Base-by-base conservation (phyloP, 164 flowering plant species). In the Annona cherimola region DNA sequence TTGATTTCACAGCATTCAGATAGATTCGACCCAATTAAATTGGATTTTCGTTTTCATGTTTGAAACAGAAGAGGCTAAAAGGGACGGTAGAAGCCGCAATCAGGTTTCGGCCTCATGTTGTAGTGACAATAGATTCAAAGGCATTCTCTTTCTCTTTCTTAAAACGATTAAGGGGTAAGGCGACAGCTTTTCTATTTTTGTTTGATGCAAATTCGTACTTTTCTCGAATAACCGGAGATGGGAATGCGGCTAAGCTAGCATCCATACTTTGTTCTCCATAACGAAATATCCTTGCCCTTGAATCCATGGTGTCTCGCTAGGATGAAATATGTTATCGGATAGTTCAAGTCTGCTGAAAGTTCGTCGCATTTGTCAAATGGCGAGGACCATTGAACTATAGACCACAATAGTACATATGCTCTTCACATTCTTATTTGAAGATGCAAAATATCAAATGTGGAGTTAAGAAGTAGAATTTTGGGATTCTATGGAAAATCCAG, bases 131-230 rank as follows among this genome's bases (percentile, higher is more conserved):
- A 73, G 98, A 94, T 71, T 87, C 94, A 63, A 94, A 94, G 77
- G 98, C 97, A 2, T 94, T 94, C 83, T 90, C 97, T 63, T 92
- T 94, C 69, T 95, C 94, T 68, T 79, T 94, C 61, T 82, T 94
- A 54, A 88, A 81, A 82, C 79, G 80, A 69, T 71, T 94, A 73
- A 79, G 87, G 8, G 92, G 97, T 94, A 85, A 73, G 69, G 57
- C 57, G 14, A 11, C 9, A 50, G 14, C 57, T 9, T 50, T 50
- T 50, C 14, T 16, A 50, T 50, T 50, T 2, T 50, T 9, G 57
- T 16, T 50, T 50, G 57, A 50, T 50, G 57, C 57, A 50, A 8
- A 9, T 9, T 16, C 57, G 0, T 50, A 50, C 57, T 9, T 50
- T 50, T 50, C 14, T 50, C 57, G 2, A 7, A 26, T 26, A 26